Evolutionary conservation across 2,329 filamentous ascomycete species (phyloP), one percentile per base, ranked within the genome.

Genomic region (Paecilomyces formosus): DNA sequence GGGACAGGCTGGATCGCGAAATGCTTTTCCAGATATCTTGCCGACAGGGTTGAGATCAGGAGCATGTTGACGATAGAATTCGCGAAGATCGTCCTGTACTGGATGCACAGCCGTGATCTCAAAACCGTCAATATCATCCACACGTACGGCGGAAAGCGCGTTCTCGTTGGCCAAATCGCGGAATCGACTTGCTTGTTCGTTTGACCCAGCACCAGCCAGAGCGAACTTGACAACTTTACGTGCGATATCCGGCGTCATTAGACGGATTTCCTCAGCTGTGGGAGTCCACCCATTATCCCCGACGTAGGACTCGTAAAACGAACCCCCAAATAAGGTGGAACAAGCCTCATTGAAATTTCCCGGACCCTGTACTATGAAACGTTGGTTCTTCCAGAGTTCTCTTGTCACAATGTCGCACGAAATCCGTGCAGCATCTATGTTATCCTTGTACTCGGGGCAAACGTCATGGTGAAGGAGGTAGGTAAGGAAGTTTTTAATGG

Each of bases 401-500:
- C 76, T 67, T 2, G 84, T 80, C 1, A 89, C 90, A 13, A 79
- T 68, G 21, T 85, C 81, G 66, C 91, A 96, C 28, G 93, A 71
- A 1, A 71, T 71, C 7, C 88, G 78, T 0, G 92, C 91, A 0
- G 80, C 77, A 15, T 83, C 74, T 59, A 97, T 79, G 62, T 93
- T 83, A 0, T 81, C 77, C 0, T 74, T 78, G 68, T 92, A 89
- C 71, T 97, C 94, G 0, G 89, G 88, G 67, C 92, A 96, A 15
- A 95, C 93, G 39, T 89, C 83, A 68, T 97, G 92, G 60, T 88
- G 84, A 9, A 92, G 79, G 0, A 97, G 79, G 64, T 97, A 99
- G 63, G 90, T 89, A 62, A 96, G 84, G 69, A 97, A 97, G 69
- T 94, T 96, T 60, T 85, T 84, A 49, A 97, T 80, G 0, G 95